A percentile compares a stretch with the other conserved stretches of the same genome.
Conservation (phyloP, 2,329 filamentous ascomycete species). For the Byssochlamys sp. region DNA sequence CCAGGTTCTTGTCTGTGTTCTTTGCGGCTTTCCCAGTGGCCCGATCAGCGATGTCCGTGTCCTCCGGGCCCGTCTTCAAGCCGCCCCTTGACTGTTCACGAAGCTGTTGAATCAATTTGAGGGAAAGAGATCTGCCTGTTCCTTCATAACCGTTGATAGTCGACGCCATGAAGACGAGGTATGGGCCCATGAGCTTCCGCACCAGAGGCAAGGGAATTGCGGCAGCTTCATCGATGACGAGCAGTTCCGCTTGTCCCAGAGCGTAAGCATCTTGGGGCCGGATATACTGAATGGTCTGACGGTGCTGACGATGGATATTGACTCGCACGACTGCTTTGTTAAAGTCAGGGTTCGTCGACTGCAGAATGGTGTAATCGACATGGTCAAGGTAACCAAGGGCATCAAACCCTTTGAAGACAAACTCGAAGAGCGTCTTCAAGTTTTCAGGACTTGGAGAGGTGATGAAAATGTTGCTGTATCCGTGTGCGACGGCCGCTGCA, state of each 20-base stretch:
- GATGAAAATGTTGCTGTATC: conserved; percentile 98
- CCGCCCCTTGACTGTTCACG: conserved; percentile 76
- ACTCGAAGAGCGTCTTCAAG: conserved; percentile 95
- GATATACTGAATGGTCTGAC: conserved; percentile 97
- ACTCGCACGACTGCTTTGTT: conserved; percentile 98
- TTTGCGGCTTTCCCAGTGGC: conserved; percentile 66
- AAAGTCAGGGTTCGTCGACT: conserved; percentile 95
- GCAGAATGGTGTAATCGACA: conserved; percentile 93
- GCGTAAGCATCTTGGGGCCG: conserved; percentile 92
- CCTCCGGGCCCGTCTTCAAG: conserved; percentile 43
- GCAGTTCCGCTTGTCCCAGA: conserved; percentile 82
- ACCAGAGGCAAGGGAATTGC: conserved; percentile 91
- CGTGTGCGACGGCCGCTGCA: conserved; percentile 85
- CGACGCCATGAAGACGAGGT: conserved; percentile 97
- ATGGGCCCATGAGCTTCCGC: conserved; percentile 87
- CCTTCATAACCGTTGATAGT: conserved; percentile 99
- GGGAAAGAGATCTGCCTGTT: conserved; percentile 82
- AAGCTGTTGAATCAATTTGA: conserved; percentile 94
- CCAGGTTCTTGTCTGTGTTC: conserved; percentile 48
- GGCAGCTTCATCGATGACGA: conserved; percentile 95
- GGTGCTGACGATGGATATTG: conserved; percentile 86
- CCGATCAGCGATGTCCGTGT: conserved; percentile 64
- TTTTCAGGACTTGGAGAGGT: conserved; percentile 96
- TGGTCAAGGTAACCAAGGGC: conserved; percentile 88
- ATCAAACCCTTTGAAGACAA: conserved; percentile 96